Percentiles rank a stretch among this genome's conserved stretches.
phyloP scores from a whole-genome alignment of 1,284 basidiomycete species.

The Malassezia sp. region DNA sequence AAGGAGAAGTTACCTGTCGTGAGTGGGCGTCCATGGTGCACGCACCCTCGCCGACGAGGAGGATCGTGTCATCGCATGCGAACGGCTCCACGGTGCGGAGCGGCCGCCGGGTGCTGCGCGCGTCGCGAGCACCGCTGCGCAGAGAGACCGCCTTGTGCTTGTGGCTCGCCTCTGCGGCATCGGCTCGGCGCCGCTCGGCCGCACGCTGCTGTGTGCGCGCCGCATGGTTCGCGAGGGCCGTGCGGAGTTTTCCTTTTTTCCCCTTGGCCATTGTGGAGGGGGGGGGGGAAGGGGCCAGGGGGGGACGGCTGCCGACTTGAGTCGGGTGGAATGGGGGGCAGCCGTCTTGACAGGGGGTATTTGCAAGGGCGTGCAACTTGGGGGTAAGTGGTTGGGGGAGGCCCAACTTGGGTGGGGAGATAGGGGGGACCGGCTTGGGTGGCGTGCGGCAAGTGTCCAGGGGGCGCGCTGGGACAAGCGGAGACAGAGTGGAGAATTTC shows the following conservation, averaged over 20 bases:
- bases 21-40: not conserved
- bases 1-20: slow-evolving; percentile 79
- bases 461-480: too few relatives aligned
- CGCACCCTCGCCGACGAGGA: slow-evolving; percentile 73
- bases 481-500: too few relatives aligned
- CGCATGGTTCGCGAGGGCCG: slow-evolving; percentile 11
- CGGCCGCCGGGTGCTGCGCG: too few relatives aligned
- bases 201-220: slow-evolving; percentile 9
- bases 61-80: slow-evolving; percentile 60
- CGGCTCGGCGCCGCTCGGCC: slow-evolving; percentile 29
- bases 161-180: slow-evolving; percentile 8
- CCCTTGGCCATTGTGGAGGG: slow-evolving; percentile 16
- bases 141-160: slow-evolving; percentile 45
- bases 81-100: slow-evolving; percentile 56
- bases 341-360: not conserved
- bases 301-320: too few relatives aligned
- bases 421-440: too few relatives aligned
- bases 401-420: too few relatives aligned
- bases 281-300: too few relatives aligned
- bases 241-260: slow-evolving; percentile 12
- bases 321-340: not conserved
- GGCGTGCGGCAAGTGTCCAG: too few relatives aligned
- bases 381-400: too few relatives aligned
- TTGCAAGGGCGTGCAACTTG: too few relatives aligned
- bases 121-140: not conserved